Base-by-base conservation (phyloP, 2,329 filamentous ascomycete genomes). In the Fusarium heterosporum region DNA sequence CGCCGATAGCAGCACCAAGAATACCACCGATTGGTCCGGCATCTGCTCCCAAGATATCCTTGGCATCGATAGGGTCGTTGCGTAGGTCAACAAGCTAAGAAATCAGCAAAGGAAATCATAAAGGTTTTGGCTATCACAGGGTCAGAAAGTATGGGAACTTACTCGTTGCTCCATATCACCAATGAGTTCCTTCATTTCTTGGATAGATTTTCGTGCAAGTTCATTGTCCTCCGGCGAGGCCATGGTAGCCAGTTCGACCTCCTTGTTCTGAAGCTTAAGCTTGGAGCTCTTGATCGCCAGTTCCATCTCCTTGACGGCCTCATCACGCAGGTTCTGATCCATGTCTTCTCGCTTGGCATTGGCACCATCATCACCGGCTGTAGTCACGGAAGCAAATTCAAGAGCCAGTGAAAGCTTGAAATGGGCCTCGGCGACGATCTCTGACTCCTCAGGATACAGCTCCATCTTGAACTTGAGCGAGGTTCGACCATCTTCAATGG, bases 391-490 rank as follows among this genome's bases (percentile, higher is more conserved):
- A 6, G 93, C 93, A 72, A 98, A 98, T 76, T 99, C 96, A 28
- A 99, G 86, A 1, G 96, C 96, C 16, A 99, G 87, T 1, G 95
- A 97, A 26, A 99, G 89, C 80, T 97, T 98, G 83, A 92, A 99
- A 81, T 99, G 93, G 16, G 93, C 95, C 81, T 99, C 96, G 40
- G 96, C 95, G 56, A 98, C 86, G 50, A 96, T 86, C 71, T 93
- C 91, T 14, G 92, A 93, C 64, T 96, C 93, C 48, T 90, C 85
- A 0, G 92, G 86, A 75, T 93, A 93, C 4, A 98, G 85, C 49
- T 91, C 85, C 71, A 92, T 81, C 79, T 96, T 96, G 73, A 96
- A 87, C 39, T 87, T 86, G 47, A 98, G 86, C 2, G 93, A 89
- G 14, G 90, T 87, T 71, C 89, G 89, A 51, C 93, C 89, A 78